Evolutionary conservation across 2,329 filamentous ascomycete species (phyloP), one percentile per base, ranked within the genome.

Genomic region (Diaporthe helianthi): DNA sequence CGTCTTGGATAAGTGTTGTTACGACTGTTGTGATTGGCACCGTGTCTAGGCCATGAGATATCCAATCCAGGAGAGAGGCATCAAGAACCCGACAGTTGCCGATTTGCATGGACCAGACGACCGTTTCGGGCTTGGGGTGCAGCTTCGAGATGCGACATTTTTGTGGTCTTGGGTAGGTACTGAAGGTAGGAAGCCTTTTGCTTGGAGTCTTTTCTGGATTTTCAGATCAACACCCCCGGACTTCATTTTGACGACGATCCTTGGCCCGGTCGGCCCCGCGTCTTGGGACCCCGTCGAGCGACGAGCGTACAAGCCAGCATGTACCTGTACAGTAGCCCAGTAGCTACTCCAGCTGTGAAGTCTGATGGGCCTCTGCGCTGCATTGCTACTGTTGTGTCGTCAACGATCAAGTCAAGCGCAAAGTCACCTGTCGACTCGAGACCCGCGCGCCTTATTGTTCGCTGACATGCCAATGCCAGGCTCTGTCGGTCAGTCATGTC

Each of bases 231-330:
- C n/a, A n/a, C n/a, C 41, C 52, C 44, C 58, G 38, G 65, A 47
- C 52, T 58, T 47, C 65, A 58, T 41, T 24, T 55, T 17, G 52
- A 49, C 44, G 65, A 7, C 65, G 65, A 67, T 67, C 52, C 44
- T 58, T 67, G 51, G 63, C 44, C 15, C 49, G n/a, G 12, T 63
- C 58, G 58, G 65, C n/a, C 44, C 54, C 65, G 65, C 65, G 65
- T 51, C 65, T 58, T 47, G 22, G 38, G 52, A 44, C 36, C 44
- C 44, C 22, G 41, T 67, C 31, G 29, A 36, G 64, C 38, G 17
- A 10, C 52, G 29, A 36, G 64, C 38, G 17, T 17, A 41, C 52
- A 38, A 47, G 29, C 19, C 33, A 26, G 13, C 13, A 63, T 63
- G 58, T 63, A 63, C 58, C 44, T 63, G 44, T 63, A 63, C 58